Conservation (phyloP, 176 grass and related monocot species). For the Cymbopogon citratus region DNA sequence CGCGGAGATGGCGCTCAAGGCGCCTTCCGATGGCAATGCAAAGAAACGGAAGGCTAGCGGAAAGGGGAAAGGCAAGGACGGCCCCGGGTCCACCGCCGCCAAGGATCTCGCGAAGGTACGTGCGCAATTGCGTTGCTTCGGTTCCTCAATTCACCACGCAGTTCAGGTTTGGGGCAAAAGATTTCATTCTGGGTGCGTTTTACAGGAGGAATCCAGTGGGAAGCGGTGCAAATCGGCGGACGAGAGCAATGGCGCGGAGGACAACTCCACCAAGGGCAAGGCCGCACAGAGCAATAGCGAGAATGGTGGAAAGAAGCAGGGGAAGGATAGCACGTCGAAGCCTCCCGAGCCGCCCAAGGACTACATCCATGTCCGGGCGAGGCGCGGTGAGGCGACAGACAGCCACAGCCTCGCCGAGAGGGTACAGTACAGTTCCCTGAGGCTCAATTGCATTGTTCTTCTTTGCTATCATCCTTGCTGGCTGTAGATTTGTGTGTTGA, state of each 20-base stretch:
- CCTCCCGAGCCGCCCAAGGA: slow-evolving; percentile 61
- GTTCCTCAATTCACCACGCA: background rate
- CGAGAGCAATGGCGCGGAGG: slow-evolving; percentile 52
- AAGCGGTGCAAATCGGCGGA: slow-evolving; percentile 71
- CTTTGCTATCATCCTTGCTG: background rate
- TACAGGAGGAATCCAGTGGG: slow-evolving; percentile 46
- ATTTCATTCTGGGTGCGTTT: slow-evolving; percentile 15
- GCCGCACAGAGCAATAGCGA: slow-evolving; percentile 63
- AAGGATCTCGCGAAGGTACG: slow-evolving; percentile 65
- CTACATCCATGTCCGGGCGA: slow-evolving; percentile 92
- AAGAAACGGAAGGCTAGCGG: slow-evolving; percentile 69
- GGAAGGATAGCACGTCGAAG: slow-evolving; percentile 52
- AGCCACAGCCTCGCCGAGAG: slow-evolving; percentile 97
- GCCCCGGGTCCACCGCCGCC: slow-evolving; percentile 32
- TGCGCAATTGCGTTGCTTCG: slow-evolving; percentile 18
- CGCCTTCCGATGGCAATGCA: slow-evolving; percentile 53
- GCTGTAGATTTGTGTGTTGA: slow-evolving; percentile 5
- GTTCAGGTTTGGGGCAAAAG: background rate
- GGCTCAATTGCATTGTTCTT: background rate
- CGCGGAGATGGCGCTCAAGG: slow-evolving; percentile 41
- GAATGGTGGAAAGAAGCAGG: slow-evolving; percentile 55
- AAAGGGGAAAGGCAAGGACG: slow-evolving; percentile 83
- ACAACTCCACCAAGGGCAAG: slow-evolving; percentile 63
- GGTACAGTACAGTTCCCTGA: slow-evolving; percentile 65
- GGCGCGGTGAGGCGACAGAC: slow-evolving; percentile 96